Base-by-base conservation (phyloP, 495 filamentous ascomycete species). In the Extremus antarcticus region DNA sequence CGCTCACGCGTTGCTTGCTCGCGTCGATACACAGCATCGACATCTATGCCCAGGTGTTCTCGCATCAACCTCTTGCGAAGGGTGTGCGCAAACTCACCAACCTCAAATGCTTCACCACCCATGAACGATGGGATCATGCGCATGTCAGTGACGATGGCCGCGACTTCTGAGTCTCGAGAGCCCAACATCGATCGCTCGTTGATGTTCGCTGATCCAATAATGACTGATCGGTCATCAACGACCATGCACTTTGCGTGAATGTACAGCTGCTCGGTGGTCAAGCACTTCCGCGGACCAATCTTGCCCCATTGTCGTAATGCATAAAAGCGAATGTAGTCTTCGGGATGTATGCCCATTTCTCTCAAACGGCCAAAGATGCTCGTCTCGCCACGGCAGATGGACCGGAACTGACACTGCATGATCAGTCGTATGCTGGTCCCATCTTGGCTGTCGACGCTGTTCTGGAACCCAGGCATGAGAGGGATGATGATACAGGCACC, bases 191-290 rank as follows among this genome's bases (percentile, higher is more conserved):
- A 96, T 25, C 92, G 85, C 66, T 99, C 92, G 64, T 99, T 99
- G 73, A 99, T 99, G 65, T 99, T 99, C 24, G 92, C 94, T 39
- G 90, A 96, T 17, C 92, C 92, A 63, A 99, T 99, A 53, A 99
- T 84, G 21, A 84, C 91, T 60, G 90, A 81, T 29, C 90, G 79
- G 63, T 99, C 92, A 68, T 99, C 92, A 2, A 95, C 92, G 54
- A 99, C 78, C 80, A 97, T 96, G 61, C 84, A 89, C 65, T 99
- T 99, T 45, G 92, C 92, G 61, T 99, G 92, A 46, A 99, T 97
- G 61, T 99, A 99, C 2, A 99, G 78, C 70, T 97, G 92, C 66
- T 99, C 92, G 13, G 92, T 97, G 15, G 92, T 87, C 29, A 99
- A 69, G 49, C 81, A 78, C 55, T 89, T 82, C 40, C 83, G 77